A percentile compares a stretch with the other conserved stretches of the same genome.
Evolutionary conservation across 768 basidiomycete genomes (phyloP).

Genomic region (Lanmaoa rubissima): DNA sequence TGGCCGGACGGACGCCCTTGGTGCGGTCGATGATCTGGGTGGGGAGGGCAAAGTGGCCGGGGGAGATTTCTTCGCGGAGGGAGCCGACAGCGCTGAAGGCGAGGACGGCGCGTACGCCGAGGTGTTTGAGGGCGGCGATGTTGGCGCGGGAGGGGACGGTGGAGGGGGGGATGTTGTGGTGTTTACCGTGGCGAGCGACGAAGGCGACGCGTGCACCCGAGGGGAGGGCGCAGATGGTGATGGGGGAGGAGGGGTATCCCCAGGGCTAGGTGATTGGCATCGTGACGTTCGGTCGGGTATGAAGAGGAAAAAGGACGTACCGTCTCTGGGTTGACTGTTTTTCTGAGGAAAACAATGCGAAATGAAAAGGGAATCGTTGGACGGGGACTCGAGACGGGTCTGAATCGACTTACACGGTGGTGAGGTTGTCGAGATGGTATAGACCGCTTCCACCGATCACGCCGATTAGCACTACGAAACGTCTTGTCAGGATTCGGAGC

Average conservation of each 20-base stretch:
- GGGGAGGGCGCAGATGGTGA: conserved; percentile 87
- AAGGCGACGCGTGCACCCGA: conserved; percentile 83
- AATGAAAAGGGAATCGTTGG: not conserved
- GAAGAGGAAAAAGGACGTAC: conserved; percentile 40
- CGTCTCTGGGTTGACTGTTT: conserved; percentile 77
- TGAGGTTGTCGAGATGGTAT: conserved; percentile 91
- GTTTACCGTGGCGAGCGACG: conserved; percentile 84
- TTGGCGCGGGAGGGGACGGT: conserved; percentile 85
- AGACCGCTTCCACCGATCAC: conserved; percentile 92
- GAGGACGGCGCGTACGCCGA: conserved; percentile 86
- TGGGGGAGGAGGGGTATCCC: conserved; percentile 89
- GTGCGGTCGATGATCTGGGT: conserved; percentile 95
- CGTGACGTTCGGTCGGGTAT: too few relatives aligned
- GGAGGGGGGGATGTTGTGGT: conserved; percentile 78
- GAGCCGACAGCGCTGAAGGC: conserved; percentile 97
- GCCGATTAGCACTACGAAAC: conserved; percentile 65
- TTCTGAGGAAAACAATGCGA: conserved; percentile 42
- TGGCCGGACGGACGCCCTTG: conserved; percentile 85
- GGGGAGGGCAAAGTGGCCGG: conserved; percentile 86
- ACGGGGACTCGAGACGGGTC: not conserved
- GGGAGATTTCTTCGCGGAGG: conserved; percentile 87
- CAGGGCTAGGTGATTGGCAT: conserved; percentile 55
- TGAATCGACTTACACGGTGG: conserved; percentile 62
- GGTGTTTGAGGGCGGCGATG: conserved; percentile 90
- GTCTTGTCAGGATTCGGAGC: not conserved